A percentile compares a stretch with the other conserved stretches of the same genome.
phyloP scores from a whole-genome alignment of 495 filamentous ascomycete genomes.

The Xylaria venustula region DNA sequence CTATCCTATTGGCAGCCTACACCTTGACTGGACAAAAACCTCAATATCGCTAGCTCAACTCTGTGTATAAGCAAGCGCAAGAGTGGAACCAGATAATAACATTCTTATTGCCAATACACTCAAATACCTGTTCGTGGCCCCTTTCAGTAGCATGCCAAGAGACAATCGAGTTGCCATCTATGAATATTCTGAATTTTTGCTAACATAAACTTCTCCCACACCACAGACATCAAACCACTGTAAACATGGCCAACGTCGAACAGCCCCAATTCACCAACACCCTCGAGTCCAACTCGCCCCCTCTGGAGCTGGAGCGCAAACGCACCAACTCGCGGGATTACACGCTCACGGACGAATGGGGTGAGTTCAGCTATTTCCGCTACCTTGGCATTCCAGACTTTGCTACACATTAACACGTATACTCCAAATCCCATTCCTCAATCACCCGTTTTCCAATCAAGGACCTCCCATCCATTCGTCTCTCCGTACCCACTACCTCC shows the following conservation, averaged over 20 bases:
- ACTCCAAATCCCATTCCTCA: neutral
- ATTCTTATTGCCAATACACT: neutral
- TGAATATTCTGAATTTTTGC: too few species aligned
- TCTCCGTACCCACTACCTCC: neutral
- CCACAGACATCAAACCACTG: neutral
- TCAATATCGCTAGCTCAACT: neutral
- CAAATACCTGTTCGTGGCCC: neutral
- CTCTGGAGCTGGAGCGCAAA: conserved; percentile 9
- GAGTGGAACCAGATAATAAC: neutral
- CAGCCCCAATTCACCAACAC: conserved; percentile 20
- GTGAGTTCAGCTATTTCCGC: conserved; percentile 26
- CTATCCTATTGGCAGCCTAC: too few species aligned
- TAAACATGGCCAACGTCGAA: conserved; percentile 21
- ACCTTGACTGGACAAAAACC: too few species aligned
- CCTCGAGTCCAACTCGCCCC: conserved; percentile 14
- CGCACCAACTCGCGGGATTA: conserved; percentile 27
- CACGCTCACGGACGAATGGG: conserved; percentile 40
- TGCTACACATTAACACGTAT: neutral
- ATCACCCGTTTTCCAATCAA: neutral
- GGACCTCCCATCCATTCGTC: neutral
- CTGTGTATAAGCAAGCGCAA: too few species aligned
- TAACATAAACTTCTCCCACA: too few species aligned
- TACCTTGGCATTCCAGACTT: too few species aligned
- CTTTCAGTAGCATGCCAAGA: neutral
- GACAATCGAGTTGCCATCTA: too few species aligned